These are phyloP conservation scores for Aureobasidium sp. DNA, from an alignment of 2,329 filamentous ascomycete genomes.

Conservation along the genomic window DNA sequence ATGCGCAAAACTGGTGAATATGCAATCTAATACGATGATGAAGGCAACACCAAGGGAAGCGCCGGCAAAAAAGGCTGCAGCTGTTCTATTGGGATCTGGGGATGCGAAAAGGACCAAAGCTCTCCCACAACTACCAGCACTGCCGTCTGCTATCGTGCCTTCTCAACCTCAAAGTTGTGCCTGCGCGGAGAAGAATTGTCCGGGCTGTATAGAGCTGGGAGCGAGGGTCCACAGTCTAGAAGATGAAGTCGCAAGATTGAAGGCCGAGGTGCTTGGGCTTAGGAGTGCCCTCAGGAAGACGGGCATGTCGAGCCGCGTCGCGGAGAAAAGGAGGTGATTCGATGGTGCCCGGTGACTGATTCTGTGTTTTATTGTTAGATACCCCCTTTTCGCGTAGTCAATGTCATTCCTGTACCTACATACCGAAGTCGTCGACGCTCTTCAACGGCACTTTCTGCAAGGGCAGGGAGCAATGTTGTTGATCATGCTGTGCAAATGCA, in stretches of 20 bases:
- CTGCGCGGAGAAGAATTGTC: background rate
- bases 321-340: background rate
- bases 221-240: conserved; percentile 6
- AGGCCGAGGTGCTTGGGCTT: conserved; percentile 16
- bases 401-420: background rate
- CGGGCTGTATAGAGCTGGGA: background rate
- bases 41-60: background rate
- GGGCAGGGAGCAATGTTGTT: background rate
- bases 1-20: background rate
- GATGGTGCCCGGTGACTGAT: background rate
- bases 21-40: background rate
- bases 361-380: conserved; percentile 2
- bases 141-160: background rate
- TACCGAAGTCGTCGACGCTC: background rate
- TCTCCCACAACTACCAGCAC: background rate
- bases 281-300: conserved; percentile 15
- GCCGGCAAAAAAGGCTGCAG: background rate
- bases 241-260: conserved; percentile 15
- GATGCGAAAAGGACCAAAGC: background rate
- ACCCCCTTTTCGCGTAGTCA: background rate
- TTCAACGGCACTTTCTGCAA: background rate
- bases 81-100: background rate
- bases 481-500: background rate
- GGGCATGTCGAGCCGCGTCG: background rate
- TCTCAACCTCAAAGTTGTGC: background rate